A percentile compares a stretch with the other conserved stretches of the same genome.
These are phyloP conservation scores for Sisymbrium altissimum DNA, from an alignment of 345 rosid genomes.

Conservation along the genomic window DNA sequence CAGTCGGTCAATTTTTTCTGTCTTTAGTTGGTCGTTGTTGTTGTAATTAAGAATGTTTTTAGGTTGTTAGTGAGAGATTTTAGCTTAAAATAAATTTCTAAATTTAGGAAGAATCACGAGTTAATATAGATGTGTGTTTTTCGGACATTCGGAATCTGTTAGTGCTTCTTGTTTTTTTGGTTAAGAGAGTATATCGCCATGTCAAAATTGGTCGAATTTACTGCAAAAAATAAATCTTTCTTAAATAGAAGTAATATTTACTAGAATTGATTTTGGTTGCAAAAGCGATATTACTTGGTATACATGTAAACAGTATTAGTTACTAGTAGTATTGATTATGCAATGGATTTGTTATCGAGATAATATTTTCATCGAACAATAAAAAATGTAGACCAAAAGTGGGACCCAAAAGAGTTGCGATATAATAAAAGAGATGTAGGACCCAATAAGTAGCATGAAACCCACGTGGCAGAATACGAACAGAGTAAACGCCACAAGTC, in stretches of 20 bases:
- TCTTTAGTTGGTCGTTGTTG: slow-evolving; percentile 22
- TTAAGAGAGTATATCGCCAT: slow-evolving; percentile 6
- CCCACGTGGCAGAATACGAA: slow-evolving; percentile 29
- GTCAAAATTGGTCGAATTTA: not conserved
- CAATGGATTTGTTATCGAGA: no score
- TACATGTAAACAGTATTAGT: no score
- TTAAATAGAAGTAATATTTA: not conserved
- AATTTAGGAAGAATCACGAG: slow-evolving; percentile 13
- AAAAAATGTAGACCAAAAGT: not conserved
- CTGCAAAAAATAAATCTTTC: not conserved
- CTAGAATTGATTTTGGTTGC: not conserved
- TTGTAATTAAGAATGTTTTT: slow-evolving; percentile 30
- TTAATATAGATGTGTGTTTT: not conserved
- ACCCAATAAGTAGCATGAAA: slow-evolving; percentile 12
- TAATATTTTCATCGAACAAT: no score
- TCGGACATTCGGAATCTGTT: slow-evolving; percentile 18
- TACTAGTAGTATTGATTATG: no score
- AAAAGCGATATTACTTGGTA: no score
- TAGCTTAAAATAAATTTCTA: slow-evolving; percentile 26
- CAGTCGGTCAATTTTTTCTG: slow-evolving; percentile 1
- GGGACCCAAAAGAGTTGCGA: not conserved
- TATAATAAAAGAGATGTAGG: not conserved
- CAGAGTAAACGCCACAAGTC: slow-evolving; percentile 22
- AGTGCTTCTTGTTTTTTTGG: not conserved
- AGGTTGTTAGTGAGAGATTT: slow-evolving; percentile 12